Evolutionary conservation across 2,329 filamentous ascomycete genomes (phyloP).

Genomic region (Xylaria sp.): DNA sequence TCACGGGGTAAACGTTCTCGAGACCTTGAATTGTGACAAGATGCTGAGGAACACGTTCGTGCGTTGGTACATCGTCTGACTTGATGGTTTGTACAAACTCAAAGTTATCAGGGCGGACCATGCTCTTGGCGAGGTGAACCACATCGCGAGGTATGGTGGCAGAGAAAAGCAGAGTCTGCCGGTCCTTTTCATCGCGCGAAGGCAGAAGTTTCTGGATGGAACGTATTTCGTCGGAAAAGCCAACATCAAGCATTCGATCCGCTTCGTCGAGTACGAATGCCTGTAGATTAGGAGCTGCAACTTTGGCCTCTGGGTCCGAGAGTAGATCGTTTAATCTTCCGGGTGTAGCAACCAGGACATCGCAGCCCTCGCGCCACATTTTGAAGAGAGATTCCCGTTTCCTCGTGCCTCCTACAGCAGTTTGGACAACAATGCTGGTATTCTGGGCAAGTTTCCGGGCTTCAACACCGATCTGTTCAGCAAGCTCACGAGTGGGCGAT

Average conservation of each 20-base stretch:
- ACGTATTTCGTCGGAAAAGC: constrained; percentile 74
- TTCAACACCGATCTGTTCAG: constrained; percentile 83
- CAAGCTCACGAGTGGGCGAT: constrained; percentile 83
- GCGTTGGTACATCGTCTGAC: constrained; percentile 84
- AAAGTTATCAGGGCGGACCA: constrained; percentile 82
- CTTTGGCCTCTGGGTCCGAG: constrained; percentile 68
- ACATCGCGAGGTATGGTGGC: constrained; percentile 90
- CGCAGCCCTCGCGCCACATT: constrained; percentile 81
- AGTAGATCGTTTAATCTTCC: constrained; percentile 87
- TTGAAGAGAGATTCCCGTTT: constrained; percentile 74
- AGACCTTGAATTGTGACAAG: constrained; percentile 73
- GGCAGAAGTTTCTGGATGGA: constrained; percentile 73
- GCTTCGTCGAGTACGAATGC: constrained; percentile 97
- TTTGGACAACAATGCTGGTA: constrained; percentile 74
- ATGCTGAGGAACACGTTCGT: constrained; percentile 84
- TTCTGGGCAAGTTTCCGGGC: constrained; percentile 72
- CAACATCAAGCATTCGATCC: constrained; percentile 98
- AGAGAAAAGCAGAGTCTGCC: constrained; percentile 95
- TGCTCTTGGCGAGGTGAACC: constrained; percentile 78
- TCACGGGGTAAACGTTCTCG: constrained; percentile 78
- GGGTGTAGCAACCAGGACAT: constrained; percentile 90
- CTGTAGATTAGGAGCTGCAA: constrained; percentile 82
- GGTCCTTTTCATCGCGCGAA: constrained; percentile 66
- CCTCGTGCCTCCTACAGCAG: constrained; percentile 91
- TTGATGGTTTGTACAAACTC: constrained; percentile 90